Conservation (phyloP, 306 rosid genomes). For the Pyrus betulifolia region DNA sequence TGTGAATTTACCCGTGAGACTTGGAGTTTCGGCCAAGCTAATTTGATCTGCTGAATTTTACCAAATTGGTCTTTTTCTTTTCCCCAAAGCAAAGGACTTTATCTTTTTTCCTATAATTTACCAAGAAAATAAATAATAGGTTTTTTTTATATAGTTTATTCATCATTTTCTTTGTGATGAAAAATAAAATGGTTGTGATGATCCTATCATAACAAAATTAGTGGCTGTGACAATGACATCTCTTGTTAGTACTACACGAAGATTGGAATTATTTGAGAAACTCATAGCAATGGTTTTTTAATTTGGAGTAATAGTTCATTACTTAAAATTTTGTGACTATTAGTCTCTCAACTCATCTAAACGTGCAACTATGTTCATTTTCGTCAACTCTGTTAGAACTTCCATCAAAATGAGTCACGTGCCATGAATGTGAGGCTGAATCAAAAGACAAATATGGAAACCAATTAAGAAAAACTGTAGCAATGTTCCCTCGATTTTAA, state of each 20-base stretch:
- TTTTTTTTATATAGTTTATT: not conserved
- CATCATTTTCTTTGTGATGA: not conserved
- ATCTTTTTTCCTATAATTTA: not conserved
- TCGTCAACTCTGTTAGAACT: no score
- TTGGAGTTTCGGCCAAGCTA: constrained; percentile 11
- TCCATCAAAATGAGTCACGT: no score
- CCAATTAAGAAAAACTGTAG: no score
- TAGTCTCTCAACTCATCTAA: no score
- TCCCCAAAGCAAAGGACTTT: not conserved
- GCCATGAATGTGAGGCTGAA: no score
- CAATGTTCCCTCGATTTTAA: no score
- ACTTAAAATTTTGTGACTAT: no score
- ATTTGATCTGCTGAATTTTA: not conserved
- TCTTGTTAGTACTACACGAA: not conserved
- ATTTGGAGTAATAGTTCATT: no score
- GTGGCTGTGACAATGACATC: not conserved
- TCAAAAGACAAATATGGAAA: no score
- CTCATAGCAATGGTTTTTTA: no score
- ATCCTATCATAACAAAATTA: not conserved
- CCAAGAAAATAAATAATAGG: not conserved
- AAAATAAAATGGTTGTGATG: not conserved
- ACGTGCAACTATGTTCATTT: no score
- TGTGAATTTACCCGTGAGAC: not conserved
- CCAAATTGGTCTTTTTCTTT: not conserved
- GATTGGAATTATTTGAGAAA: not conserved